Conservation (phyloP, 352 stramenopile genomes). For the Globisporangium middletonii region DNA sequence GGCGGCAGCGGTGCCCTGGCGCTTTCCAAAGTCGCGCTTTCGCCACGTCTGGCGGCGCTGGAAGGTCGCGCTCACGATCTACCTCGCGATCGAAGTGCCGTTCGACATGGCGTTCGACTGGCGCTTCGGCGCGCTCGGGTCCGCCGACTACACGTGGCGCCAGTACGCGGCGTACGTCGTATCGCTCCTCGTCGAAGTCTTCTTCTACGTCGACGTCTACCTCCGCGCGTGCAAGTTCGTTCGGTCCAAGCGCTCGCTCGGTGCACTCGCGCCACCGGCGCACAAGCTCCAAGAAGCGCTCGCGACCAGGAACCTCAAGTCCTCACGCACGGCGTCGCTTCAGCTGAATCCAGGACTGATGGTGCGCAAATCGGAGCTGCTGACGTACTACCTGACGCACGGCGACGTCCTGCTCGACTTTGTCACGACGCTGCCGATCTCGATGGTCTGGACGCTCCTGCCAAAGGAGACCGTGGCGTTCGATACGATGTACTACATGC, state of each 20-base stretch:
- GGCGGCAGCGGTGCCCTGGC: constrained; percentile 5
- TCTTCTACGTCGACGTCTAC: constrained; percentile 21
- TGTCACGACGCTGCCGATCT: constrained; percentile 11
- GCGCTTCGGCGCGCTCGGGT: constrained; percentile 4
- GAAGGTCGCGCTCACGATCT: constrained; percentile 11
- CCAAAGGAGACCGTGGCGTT: constrained; percentile 16
- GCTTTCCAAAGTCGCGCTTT: constrained; percentile 13
- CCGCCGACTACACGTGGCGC: neutral
- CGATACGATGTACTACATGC: constrained; percentile 14
- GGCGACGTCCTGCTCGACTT: constrained; percentile 13
- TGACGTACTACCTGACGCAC: constrained; percentile 12
- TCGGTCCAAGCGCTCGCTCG: neutral
- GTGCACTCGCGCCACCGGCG: neutral
- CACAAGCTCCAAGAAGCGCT: neutral
- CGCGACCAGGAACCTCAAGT: neutral
- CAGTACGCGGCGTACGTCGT: constrained; percentile 2
- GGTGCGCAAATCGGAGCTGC: constrained; percentile 1
- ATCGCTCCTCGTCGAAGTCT: constrained; percentile 11
- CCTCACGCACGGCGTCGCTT: neutral
- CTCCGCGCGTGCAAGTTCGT: constrained; percentile 14
- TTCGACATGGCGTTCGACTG: constrained; percentile 18
- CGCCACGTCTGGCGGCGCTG: constrained; percentile 11
- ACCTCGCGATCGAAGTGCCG: constrained; percentile 15
- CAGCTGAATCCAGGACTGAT: constrained; percentile 1
- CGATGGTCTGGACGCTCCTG: constrained; percentile 16